Evolutionary conservation across 106 monocot species (phyloP).

Genomic region (Phalaenopsis equestris): DNA sequence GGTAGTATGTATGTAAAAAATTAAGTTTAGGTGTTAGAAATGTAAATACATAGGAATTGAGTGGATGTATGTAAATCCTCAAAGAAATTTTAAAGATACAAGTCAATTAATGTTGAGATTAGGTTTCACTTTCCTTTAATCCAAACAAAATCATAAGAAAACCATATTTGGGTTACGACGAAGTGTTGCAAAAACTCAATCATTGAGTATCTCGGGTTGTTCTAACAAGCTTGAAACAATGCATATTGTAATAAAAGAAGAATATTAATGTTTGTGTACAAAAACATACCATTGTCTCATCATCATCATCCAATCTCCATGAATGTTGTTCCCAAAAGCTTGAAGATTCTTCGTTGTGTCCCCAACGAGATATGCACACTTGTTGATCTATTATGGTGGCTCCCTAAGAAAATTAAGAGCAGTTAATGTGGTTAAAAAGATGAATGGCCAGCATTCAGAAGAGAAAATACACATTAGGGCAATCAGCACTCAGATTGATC

Average conservation of each 20-base stretch:
- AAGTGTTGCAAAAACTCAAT: neutral
- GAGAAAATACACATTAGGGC: too few species aligned
- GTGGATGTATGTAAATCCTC: too few species aligned
- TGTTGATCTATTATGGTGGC: constrained; percentile 87
- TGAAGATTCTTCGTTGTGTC: constrained; percentile 44
- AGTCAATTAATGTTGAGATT: too few species aligned
- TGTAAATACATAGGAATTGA: too few species aligned
- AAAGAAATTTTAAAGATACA: too few species aligned
- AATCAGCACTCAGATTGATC: too few species aligned
- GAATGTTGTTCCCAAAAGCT: constrained; percentile 57
- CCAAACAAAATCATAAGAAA: neutral
- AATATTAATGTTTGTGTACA: neutral
- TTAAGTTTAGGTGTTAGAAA: too few species aligned
- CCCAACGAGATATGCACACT: constrained; percentile 83
- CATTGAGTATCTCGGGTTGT: neutral
- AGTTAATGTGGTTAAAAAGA: neutral
- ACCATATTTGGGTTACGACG: neutral
- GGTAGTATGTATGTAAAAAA: too few species aligned
- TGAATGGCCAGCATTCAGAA: neutral
- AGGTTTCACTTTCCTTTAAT: too few species aligned
- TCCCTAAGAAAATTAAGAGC: constrained; percentile 51
- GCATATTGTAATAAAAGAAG: neutral
- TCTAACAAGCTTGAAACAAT: neutral
- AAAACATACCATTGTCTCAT: constrained; percentile 41
- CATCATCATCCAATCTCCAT: constrained; percentile 45